These are phyloP conservation scores for Rhododendron griersonianum DNA, from an alignment of 148 eudicot genomes.

Conservation along the genomic window DNA sequence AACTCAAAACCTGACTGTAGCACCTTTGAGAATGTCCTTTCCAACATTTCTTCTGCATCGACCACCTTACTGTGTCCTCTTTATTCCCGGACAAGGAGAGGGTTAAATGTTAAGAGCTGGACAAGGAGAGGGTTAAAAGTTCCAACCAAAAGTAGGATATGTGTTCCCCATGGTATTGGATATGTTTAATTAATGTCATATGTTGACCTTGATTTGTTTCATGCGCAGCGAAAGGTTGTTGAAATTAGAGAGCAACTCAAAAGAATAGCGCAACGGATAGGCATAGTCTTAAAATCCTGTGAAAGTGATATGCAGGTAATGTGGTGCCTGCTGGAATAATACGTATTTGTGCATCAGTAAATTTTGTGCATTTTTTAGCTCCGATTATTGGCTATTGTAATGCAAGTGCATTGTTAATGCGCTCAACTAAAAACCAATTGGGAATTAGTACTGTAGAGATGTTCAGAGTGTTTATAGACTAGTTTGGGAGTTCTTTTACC, in stretches of 20 bases:
- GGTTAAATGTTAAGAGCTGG: not conserved
- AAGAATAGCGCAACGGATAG: constrained; percentile 70
- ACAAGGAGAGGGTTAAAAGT: not conserved
- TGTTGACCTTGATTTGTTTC: constrained; percentile 8
- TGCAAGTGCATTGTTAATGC: not conserved
- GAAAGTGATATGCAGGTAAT: constrained; percentile 81
- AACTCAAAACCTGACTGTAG: not conserved
- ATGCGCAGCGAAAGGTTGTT: constrained; percentile 73
- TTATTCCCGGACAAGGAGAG: not conserved
- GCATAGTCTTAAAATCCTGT: constrained; percentile 74
- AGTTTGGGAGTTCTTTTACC: not conserved
- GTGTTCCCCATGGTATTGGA: not conserved
- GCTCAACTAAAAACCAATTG: not conserved
- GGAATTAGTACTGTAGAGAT: not conserved
- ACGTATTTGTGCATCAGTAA: not conserved
- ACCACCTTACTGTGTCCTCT: not conserved
- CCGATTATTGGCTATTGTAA: not conserved
- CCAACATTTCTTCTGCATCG: not conserved
- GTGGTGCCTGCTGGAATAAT: not conserved
- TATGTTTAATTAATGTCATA: not conserved
- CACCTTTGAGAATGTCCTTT: not conserved
- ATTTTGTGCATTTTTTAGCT: not conserved
- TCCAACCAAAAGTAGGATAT: not conserved
- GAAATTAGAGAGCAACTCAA: constrained; percentile 85
- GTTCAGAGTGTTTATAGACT: not conserved